Base-by-base conservation (phyloP, 352 stramenopile species). In the Globisporangium canariense region DNA sequence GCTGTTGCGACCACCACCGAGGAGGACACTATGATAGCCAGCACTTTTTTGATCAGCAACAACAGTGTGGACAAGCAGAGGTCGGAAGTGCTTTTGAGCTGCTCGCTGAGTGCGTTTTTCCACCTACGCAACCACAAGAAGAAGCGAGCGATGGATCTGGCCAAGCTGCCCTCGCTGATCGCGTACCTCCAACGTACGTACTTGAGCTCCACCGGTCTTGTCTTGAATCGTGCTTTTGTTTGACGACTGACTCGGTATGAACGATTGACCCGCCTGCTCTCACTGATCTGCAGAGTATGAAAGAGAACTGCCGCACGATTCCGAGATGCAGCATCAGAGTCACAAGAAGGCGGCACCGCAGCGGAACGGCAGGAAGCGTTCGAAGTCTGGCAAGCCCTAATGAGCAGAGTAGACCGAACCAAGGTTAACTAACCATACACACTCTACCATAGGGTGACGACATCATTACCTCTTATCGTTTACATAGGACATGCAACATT, bases 51-150 rank as follows among this genome's bases (percentile, higher is more conserved):
- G 40, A 34, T 41, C 25, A 62, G 25, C 5, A 34, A 52, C 25
- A 62, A 36, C 5, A 51, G n/a, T 32, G 30, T 8, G 30, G n/a
- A 56, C n/a, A 30, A 2, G 3, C 9, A 6, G 16, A 28, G 8
- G 0, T 38, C 20, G 32, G 5, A 36, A 8, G 4, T 25, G 2
- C n/a, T 11, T 16, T 40, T 57, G 51, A 61, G 45, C 7, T 50
- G 56, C 13, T 61, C 70, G 4, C 71, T 72, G 49, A 4, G 50
- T 2, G 64, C 67, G 32, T 79, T 82, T 40, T 85, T 88, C 46
- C 62, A 79, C n/a, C 49, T 78, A 32, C 66, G 67, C 13, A 90
- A 90, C 58, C 46, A 46, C 25, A 90, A 89, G 50, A 60, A 68
- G 16, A 56, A 53, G 18, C 70, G 77, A 8, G 81, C 81, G 20